Percentiles rank a stretch among this genome's conserved stretches.
Conservation (phyloP, 148 eudicot species). For the Nyssa sinensis region DNA sequence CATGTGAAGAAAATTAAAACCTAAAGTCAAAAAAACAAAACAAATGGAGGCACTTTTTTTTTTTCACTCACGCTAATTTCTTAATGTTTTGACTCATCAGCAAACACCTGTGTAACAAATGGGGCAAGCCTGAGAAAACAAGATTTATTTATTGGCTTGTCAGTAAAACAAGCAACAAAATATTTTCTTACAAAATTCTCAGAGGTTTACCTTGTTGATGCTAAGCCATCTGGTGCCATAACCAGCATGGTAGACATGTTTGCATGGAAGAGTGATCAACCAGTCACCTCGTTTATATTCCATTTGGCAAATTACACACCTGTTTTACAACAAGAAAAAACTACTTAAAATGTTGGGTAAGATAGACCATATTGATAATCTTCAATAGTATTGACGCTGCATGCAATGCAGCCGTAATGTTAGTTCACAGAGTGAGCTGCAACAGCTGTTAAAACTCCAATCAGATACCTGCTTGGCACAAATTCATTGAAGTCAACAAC, state of each 20-base stretch:
- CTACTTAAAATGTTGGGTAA: too few relatives aligned
- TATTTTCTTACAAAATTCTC: background rate
- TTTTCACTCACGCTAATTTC: constrained; percentile 9
- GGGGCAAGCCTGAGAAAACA: constrained; percentile 74
- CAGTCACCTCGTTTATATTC: constrained; percentile 79
- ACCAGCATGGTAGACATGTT: constrained; percentile 74
- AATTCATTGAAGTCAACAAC: too few relatives aligned
- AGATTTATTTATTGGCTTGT: background rate
- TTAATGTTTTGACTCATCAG: constrained; percentile 39
- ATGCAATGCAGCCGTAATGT: too few relatives aligned
- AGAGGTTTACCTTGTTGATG: constrained; percentile 71
- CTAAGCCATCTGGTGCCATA: constrained; percentile 91
- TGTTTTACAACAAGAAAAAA: constrained; percentile 19
- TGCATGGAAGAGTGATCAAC: constrained; percentile 81
- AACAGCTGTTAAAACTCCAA: too few relatives aligned
- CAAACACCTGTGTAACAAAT: constrained; percentile 74
- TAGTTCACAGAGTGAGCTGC: too few relatives aligned
- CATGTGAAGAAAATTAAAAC: constrained; percentile 13
- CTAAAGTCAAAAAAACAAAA: constrained; percentile 13
- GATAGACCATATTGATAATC: too few relatives aligned
- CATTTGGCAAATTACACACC: constrained; percentile 99
- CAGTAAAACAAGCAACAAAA: background rate
- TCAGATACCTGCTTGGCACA: too few relatives aligned
- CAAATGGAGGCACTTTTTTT: constrained; percentile 1
- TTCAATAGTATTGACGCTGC: too few relatives aligned